These are phyloP conservation scores for Nannochloris sp. DNA, from an alignment of 139 green algal genomes.

Conservation along the genomic window DNA sequence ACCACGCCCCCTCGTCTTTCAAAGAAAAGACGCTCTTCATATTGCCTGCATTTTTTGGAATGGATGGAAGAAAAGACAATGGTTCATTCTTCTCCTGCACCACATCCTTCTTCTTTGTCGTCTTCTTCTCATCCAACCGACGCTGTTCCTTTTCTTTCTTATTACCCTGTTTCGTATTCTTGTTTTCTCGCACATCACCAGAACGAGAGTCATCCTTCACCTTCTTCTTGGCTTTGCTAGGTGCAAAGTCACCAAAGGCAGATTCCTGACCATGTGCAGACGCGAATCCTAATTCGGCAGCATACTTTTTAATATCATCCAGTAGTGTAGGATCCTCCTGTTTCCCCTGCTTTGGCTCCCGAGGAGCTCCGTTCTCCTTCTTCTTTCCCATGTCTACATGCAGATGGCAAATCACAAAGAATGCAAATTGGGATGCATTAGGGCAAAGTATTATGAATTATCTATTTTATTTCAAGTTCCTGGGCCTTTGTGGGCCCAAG, in stretches of 20 bases:
- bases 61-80: constrained; percentile 4
- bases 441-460: no score
- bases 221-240: constrained; percentile 30
- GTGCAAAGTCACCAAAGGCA: constrained; percentile 68
- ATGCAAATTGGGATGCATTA: no score
- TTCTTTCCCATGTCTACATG: no score
- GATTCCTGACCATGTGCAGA: constrained; percentile 9
- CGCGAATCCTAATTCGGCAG: constrained; percentile 9
- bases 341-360: background rate
- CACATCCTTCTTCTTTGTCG: background rate
- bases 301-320: constrained; percentile 15
- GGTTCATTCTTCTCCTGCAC: background rate
- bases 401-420: no score
- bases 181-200: background rate
- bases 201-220: constrained; percentile 3
- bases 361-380: no score
- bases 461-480: no score
- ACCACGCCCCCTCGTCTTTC: constrained; percentile 1
- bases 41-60: background rate
- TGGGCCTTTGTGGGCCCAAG: no score
- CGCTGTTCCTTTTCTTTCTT: background rate
- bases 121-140: background rate
- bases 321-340: constrained; percentile 7
- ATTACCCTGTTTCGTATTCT: background rate
- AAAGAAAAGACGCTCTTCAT: background rate